Percentiles rank a stretch among this genome's conserved stretches.
These are phyloP conservation scores for Xylariaceae sp. DNA, from an alignment of 2,329 filamentous ascomycete species.

Conservation along the genomic window DNA sequence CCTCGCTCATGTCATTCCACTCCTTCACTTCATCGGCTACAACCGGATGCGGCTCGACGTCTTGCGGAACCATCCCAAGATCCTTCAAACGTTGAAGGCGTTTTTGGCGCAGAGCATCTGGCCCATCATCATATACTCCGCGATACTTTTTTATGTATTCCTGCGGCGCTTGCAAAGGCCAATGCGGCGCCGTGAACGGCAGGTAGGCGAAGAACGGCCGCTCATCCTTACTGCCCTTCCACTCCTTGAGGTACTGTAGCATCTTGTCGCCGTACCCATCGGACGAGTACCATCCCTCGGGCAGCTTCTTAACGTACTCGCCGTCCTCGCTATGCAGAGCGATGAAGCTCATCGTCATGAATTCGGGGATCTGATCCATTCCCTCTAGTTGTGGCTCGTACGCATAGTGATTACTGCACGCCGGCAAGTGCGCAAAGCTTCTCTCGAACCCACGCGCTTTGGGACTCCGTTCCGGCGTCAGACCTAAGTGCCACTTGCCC, in stretches of 20 bases:
- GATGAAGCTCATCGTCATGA: constrained; percentile 44
- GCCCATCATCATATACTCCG: constrained; percentile 63
- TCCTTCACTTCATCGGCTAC: constrained; percentile 51
- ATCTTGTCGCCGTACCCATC: constrained; percentile 56
- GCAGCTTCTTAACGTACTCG: constrained; percentile 45
- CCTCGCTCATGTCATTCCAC: constrained; percentile 50
- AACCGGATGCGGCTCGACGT: constrained; percentile 55
- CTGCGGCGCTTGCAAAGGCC: constrained; percentile 62
- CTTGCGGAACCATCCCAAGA: constrained; percentile 55
- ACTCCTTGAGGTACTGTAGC: constrained; percentile 52
- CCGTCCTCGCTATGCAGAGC: constrained; percentile 44
- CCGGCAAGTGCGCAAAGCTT: constrained; percentile 62
- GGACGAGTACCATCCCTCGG: constrained; percentile 57
- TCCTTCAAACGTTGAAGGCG: constrained; percentile 59
- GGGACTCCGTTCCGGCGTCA: constrained; percentile 59
- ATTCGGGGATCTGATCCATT: constrained; percentile 43
- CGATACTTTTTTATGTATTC: constrained; percentile 60
- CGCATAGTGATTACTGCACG: constrained; percentile 59
- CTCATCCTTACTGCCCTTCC: constrained; percentile 41
- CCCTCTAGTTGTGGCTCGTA: constrained; percentile 49
- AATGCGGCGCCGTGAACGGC: constrained; percentile 65
- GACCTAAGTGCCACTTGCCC: constrained; percentile 66
- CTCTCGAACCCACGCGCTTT: constrained; percentile 60
- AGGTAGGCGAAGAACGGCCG: constrained; percentile 62
- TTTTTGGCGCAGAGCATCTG: constrained; percentile 55